Evolutionary conservation across 129 eudicot genomes (phyloP).

Genomic region (Glebionis coronaria): DNA sequence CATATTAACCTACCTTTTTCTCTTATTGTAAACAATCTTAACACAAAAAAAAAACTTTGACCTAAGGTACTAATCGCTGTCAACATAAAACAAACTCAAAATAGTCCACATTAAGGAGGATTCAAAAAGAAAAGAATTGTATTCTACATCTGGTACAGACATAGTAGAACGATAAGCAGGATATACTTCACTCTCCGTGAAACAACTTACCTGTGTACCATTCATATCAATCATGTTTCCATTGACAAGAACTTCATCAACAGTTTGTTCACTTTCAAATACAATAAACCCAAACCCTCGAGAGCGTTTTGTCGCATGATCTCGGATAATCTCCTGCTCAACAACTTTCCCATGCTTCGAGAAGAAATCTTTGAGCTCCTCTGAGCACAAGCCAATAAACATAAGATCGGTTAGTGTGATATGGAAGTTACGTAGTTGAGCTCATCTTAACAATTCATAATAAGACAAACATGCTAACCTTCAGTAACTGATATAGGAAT

Average conservation of each 20-base stretch:
- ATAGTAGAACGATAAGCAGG: slow-evolving; percentile 13
- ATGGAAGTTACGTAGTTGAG: no score
- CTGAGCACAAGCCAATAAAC: slow-evolving; percentile 25
- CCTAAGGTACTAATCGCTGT: slow-evolving; percentile 6
- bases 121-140: background rate
- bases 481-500: slow-evolving; percentile 75
- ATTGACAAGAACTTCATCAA: slow-evolving; percentile 67
- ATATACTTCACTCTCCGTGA: slow-evolving; percentile 4
- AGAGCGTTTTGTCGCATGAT: slow-evolving; percentile 85
- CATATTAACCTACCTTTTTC: slow-evolving; percentile 48
- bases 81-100: background rate
- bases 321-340: slow-evolving; percentile 90
- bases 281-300: slow-evolving; percentile 95
- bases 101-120: background rate
- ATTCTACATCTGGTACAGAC: background rate
- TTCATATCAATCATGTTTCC: slow-evolving; percentile 86
- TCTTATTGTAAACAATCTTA: slow-evolving; percentile 12
- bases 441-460: no score
- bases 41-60: background rate
- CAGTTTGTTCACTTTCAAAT: slow-evolving; percentile 78
- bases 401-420: background rate
- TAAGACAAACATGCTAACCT: slow-evolving; percentile 39
- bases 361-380: slow-evolving; percentile 75
- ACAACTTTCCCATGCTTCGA: slow-evolving; percentile 80
- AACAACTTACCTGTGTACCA: slow-evolving; percentile 71